phyloP scores from a whole-genome alignment of 2,329 filamentous ascomycete species.

The Penicillium sp. region DNA sequence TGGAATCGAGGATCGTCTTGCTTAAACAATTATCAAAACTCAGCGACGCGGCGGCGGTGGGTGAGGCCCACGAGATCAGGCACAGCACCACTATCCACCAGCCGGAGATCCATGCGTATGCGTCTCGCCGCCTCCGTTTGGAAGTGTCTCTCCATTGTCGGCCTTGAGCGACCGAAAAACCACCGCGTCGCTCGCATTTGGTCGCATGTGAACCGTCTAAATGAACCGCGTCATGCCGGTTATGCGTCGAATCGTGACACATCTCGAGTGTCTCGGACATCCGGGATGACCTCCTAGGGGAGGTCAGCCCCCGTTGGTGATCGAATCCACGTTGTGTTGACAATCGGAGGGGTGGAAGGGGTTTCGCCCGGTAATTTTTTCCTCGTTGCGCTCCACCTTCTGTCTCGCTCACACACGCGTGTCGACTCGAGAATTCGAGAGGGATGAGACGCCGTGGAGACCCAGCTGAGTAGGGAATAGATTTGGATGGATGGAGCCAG shows the following conservation, averaged over 20 bases:
- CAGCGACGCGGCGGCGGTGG: conserved; percentile 65
- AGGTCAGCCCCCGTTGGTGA: conserved; percentile 41
- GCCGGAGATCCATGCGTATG: conserved; percentile 2
- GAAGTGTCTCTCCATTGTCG: conserved; percentile 23
- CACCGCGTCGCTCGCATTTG: conserved; percentile 7
- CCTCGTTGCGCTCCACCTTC: background rate
- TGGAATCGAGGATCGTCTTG: conserved; percentile 57
- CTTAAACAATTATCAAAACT: conserved; percentile 81
- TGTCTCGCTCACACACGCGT: background rate
- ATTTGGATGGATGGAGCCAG: background rate
- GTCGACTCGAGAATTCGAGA: background rate
- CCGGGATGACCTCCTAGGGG: conserved; percentile 42
- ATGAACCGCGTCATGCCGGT: conserved; percentile 8
- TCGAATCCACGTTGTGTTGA: conserved; percentile 39
- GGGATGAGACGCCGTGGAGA: background rate
- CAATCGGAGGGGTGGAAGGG: conserved; percentile 10
- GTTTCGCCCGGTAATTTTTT: background rate
- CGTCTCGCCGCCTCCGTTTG: conserved; percentile 19
- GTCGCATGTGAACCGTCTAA: background rate
- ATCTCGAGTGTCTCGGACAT: conserved; percentile 31
- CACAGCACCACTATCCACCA: conserved; percentile 24
- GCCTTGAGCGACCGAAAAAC: conserved; percentile 11
- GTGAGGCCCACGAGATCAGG: conserved; percentile 28
- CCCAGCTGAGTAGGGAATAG: background rate
- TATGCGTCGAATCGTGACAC: conserved; percentile 28